Base-by-base conservation (phyloP, 306 rosid genomes). In the Corylus heterophylla region DNA sequence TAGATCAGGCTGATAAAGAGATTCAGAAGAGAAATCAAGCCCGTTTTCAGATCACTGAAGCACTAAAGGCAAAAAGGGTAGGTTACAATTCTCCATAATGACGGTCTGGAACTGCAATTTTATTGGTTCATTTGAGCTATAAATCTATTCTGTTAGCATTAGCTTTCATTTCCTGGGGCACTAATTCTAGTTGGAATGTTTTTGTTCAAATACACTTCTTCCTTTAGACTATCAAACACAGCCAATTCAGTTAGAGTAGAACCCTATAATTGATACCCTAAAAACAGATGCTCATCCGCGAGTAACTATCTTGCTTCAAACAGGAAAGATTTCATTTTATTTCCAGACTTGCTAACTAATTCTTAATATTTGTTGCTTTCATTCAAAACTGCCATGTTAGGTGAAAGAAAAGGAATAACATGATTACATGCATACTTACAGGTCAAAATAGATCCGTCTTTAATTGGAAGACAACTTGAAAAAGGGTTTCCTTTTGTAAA, bases 41-140 rank as follows among this genome's bases (percentile, higher is more conserved):
- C 54, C 96, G 97, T 54, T 80, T 77, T 81, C 90, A 87, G 87
- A 73, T 96, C 83, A 87, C 86, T 16, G 98, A 96, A 69, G 85
- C 90, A 12, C 78, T 93, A 76, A 91, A 86, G 91, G 93, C 94
- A n/a, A 96, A 93, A 78, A 85, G 94, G 98, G 99, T 96, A 85
- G 82, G 98, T 78, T 80, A 66, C 63, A 77, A 54, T 86, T 75
- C 54, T 78, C 74, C 74, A 35, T 73, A 18, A 49, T 37, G 54
- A 76, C 63, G 76, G 55, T 47, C 59, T 69, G 50, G 74, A 74
- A 48, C 37, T 29, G 17, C n/a, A 7, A 47, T 17, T 39, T 47
- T 54, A 64, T 25, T 51, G 39, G 18, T 51, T 44, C 76, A 29
- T 70, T 29, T 71, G 58, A 27, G 29, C 45, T 49, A 18, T 13